phyloP scores from a whole-genome alignment of 306 rosid species.

The barrel medic (Medicago truncatula) region MtrunA17r5.0-ANR NC_053042.1:7176001-7176500 shows the following conservation, averaged over 20 bases:
- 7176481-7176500: conserved; percentile 89
- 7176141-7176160: neutral
- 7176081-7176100: conserved; percentile 77
- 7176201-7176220: neutral
- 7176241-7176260: neutral
- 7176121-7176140: neutral
- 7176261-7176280: neutral
- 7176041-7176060: conserved; percentile 76
- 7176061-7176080: conserved; percentile 75
- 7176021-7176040: conserved; percentile 85
- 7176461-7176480: conserved; percentile 71
- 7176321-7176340: conserved; percentile 60
- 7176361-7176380: conserved; percentile 75
- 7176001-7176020: conserved; percentile 83
- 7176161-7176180: neutral
- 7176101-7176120: neutral
- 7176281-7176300: neutral
- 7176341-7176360: conserved; percentile 70
- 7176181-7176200: neutral
- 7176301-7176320: neutral
- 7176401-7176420: conserved; percentile 75
- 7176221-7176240: neutral
- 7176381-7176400: conserved; percentile 81
- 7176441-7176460: conserved; percentile 83
- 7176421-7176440: conserved; percentile 84